phyloP scores from a whole-genome alignment of 1,139 yeast species.

The Geotrichum candidum region DNA sequence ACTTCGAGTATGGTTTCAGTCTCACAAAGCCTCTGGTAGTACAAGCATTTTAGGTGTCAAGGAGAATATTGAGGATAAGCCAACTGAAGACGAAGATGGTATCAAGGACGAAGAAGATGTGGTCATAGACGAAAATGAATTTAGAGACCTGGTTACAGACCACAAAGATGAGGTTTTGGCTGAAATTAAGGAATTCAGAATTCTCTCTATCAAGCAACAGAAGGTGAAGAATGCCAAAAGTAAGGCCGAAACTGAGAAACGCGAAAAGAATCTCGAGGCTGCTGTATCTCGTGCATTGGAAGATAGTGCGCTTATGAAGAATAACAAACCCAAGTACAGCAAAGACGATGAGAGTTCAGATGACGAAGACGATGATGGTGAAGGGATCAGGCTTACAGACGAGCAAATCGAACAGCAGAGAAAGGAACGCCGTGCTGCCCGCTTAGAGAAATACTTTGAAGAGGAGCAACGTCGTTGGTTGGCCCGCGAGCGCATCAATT shows the following conservation, averaged over 20 bases:
- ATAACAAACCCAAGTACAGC: background rate
- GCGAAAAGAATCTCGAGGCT: constrained; percentile 21
- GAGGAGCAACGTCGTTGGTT: constrained; percentile 27
- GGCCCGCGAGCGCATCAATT: constrained; percentile 24
- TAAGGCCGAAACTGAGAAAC: constrained; percentile 23
- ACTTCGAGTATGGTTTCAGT: constrained; percentile 13
- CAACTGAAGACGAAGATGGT: constrained; percentile 5
- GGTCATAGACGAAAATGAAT: constrained; percentile 26
- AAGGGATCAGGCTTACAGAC: constrained; percentile 18
- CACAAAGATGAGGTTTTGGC: constrained; percentile 13
- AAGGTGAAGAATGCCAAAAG: constrained; percentile 23
- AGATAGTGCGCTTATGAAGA: constrained; percentile 3
- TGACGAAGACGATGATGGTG: constrained; percentile 7
- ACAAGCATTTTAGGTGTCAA: constrained; percentile 11
- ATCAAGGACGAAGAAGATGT: constrained; percentile 27
- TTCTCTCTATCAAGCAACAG: constrained; percentile 29
- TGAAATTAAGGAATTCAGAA: constrained; percentile 31
- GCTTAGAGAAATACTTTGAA: constrained; percentile 21
- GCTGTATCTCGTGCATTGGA: constrained; percentile 20
- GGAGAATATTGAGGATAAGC: constrained; percentile 10
- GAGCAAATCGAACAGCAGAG: constrained; percentile 21
- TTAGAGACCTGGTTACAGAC: constrained; percentile 14
- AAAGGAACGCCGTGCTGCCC: constrained; percentile 18
- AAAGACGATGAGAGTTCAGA: constrained; percentile 5
- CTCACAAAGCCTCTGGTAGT: constrained; percentile 14